Conservation (phyloP, 768 basidiomycete genomes). For the Leccinum arenicola region DNA sequence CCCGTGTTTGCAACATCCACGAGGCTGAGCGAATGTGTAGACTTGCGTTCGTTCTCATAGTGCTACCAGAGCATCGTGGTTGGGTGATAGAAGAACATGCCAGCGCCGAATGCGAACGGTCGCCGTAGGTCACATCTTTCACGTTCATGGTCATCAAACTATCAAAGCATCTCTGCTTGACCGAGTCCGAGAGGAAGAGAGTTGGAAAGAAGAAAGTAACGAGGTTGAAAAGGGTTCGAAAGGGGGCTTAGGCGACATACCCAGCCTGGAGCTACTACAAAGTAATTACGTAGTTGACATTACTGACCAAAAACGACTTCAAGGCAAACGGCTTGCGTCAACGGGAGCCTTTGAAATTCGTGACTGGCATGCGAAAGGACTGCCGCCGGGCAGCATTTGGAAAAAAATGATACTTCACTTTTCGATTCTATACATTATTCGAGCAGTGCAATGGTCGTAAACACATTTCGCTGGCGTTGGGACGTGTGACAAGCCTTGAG, state of each 20-base stretch:
- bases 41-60: background rate
- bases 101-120: background rate
- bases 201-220: background rate
- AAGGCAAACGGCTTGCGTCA: too few species aligned
- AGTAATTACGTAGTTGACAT: too few species aligned
- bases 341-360: too few species aligned
- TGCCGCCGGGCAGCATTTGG: too few species aligned
- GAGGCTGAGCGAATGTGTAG: background rate
- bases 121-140: background rate
- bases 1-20: background rate
- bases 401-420: too few species aligned
- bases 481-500: too few species aligned
- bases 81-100: background rate
- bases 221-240: constrained; percentile 7
- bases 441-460: too few species aligned
- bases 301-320: too few species aligned
- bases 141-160: constrained; percentile 8
- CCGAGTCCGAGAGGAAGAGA: background rate
- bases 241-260: background rate
- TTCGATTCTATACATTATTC: too few species aligned
- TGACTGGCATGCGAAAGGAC: too few species aligned
- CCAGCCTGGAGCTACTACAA: background rate
- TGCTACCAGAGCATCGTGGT: constrained; percentile 12
- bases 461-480: too few species aligned
- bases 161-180: background rate